Evolutionary conservation across 2,329 filamentous ascomycete species (phyloP), one percentile per base, ranked within the genome.

Genomic region (Colletotrichum destructivum): DNA sequence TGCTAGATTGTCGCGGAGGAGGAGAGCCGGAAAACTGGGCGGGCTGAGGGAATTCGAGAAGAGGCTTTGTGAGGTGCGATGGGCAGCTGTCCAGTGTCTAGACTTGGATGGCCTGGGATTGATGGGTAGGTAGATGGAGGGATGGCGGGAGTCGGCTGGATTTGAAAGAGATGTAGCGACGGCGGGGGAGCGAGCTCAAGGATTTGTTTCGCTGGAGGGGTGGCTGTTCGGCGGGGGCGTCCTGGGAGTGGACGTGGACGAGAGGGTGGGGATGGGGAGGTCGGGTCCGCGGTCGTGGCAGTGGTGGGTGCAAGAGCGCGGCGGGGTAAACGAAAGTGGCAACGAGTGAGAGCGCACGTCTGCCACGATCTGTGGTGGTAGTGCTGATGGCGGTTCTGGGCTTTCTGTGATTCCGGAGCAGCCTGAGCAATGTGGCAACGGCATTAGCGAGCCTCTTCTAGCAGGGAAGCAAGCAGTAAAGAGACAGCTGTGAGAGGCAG

Each of bases 141-240:
- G 46, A 57, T 15, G 69, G 59, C 54, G 38, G 54, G 65, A 49
- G 64, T 26, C 60, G 35, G 66, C 60, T 63, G 54, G 69, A 67
- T 69, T 63, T 64, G 69, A 64, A 69, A 71, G 61, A 60, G 59
- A 64, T 64, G 65, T 65, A 62, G 65, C 61, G 52, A 59, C 59
- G 60, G 60, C 60, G 69, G 69, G 64, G 69, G 56, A 62, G 61
- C 61, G 61, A 63, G 49, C 61, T 66, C 69, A 69, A 72, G 69
- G 69, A 72, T 69, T 69, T 72, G 69, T 69, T 72, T 69, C 59
- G 69, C 60, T 60, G 40, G 59, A 71, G 65, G 69, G 65, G 66
- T 26, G 59, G 40, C 52, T 69, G 65, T 59, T 59, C 46, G 69
- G 69, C 69, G 69, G 69, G 35, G 69, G 69, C 69, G 61, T 54